Conservation (phyloP, 805 yeast genomes). For the Wickerhamiella kazuoi region DNA sequence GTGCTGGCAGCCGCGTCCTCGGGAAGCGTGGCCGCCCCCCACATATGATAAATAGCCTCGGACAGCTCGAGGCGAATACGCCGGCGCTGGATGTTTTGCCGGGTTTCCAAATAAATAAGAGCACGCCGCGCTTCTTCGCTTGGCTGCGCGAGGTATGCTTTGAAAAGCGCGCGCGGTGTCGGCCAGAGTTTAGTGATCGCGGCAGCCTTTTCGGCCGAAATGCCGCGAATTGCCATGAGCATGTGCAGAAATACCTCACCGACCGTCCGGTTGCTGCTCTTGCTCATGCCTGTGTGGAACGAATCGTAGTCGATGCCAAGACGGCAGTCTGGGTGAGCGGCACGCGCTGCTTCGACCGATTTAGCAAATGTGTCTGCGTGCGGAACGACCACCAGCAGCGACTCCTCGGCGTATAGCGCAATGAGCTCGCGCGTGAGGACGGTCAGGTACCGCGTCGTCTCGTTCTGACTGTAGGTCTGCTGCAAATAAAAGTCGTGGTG, state of each 20-base stretch:
- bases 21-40: too few relatives aligned
- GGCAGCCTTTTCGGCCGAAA: slow-evolving; percentile 70
- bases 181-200: slow-evolving; percentile 52
- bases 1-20: too few relatives aligned
- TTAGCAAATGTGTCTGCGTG: slow-evolving; percentile 32
- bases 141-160: slow-evolving; percentile 23
- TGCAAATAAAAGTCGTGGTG: slow-evolving; percentile 49
- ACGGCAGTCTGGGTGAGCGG: slow-evolving; percentile 17
- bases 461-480: slow-evolving; percentile 54
- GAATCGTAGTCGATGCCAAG: slow-evolving; percentile 25
- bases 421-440: slow-evolving; percentile 31
- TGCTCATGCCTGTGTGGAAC: slow-evolving; percentile 53
- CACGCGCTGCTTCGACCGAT: slow-evolving; percentile 23
- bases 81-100: neutral
- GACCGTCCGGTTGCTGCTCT: slow-evolving; percentile 50
- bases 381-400: slow-evolving; percentile 28
- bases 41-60: neutral
- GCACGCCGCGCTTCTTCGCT: slow-evolving; percentile 9
- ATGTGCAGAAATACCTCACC: slow-evolving; percentile 58
- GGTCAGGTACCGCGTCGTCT: slow-evolving; percentile 45
- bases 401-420: slow-evolving; percentile 23
- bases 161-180: slow-evolving; percentile 48
- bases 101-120: neutral
- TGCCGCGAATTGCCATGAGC: slow-evolving; percentile 65
- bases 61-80: neutral